Percentiles rank a stretch among this genome's conserved stretches.
phyloP scores from a whole-genome alignment of 352 stramenopile genomes.

The Phytophthora meadii region DNA sequence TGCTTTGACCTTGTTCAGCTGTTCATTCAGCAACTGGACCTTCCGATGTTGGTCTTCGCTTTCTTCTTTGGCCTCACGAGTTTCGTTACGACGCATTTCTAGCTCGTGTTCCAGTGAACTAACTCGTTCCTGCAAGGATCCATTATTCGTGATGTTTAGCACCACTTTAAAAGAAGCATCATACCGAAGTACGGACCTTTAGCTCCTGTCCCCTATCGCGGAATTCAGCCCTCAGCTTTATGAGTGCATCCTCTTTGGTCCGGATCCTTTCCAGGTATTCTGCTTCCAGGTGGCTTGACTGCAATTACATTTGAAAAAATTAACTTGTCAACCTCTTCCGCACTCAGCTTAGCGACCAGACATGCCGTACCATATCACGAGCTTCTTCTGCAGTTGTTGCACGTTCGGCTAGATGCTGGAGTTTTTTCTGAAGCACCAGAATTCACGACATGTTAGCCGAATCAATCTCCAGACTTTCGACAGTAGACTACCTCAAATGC shows the following conservation, averaged over 20 bases:
- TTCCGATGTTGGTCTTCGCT: constrained; percentile 72
- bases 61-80: constrained; percentile 66
- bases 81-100: constrained; percentile 61
- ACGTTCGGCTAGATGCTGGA: constrained; percentile 54
- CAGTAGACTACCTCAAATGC: constrained; percentile 49
- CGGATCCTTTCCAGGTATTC: constrained; percentile 56
- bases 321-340: background rate
- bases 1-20: constrained; percentile 79
- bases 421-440: constrained; percentile 43
- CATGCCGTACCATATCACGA: constrained; percentile 53
- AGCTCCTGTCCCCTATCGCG: constrained; percentile 62
- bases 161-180: background rate
- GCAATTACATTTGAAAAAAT: background rate
- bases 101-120: constrained; percentile 59
- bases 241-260: constrained; percentile 59
- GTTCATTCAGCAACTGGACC: constrained; percentile 69
- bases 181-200: constrained; percentile 39
- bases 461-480: too few relatives aligned
- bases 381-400: constrained; percentile 62
- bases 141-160: constrained; percentile 2
- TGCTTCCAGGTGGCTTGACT: constrained; percentile 54
- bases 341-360: background rate
- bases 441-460: background rate
- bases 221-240: constrained; percentile 55
- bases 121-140: constrained; percentile 40